A percentile compares a stretch with the other conserved stretches of the same genome.
These are phyloP conservation scores for Globisporangium canariense DNA, from an alignment of 352 stramenopile species.

Conservation along the genomic window DNA sequence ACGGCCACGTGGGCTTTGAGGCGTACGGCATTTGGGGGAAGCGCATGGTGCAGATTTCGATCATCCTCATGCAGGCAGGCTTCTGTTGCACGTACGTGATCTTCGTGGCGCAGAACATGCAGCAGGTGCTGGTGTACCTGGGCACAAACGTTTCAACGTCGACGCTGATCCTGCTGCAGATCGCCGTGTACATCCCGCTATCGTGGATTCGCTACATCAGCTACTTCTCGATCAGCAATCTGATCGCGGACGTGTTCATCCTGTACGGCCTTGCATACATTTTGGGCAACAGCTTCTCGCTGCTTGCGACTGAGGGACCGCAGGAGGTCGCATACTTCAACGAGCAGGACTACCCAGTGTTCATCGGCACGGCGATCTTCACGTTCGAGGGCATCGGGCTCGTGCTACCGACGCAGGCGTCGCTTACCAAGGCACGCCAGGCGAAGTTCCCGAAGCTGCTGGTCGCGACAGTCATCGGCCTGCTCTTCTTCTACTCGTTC, in stretches of 20 bases:
- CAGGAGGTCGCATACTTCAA: constrained; percentile 71
- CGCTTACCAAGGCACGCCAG: constrained; percentile 58
- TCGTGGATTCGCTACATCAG: constrained; percentile 86
- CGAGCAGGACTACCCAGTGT: constrained; percentile 62
- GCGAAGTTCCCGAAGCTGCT: constrained; percentile 62
- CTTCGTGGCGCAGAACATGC: constrained; percentile 79
- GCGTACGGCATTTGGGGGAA: constrained; percentile 67
- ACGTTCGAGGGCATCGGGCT: constrained; percentile 83
- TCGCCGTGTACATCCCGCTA: constrained; percentile 70
- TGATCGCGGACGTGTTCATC: constrained; percentile 83
- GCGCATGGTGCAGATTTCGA: constrained; percentile 76
- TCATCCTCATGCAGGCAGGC: constrained; percentile 81
- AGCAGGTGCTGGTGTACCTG: constrained; percentile 61
- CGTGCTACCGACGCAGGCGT: constrained; percentile 68
- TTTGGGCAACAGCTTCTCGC: constrained; percentile 66
- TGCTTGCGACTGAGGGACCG: constrained; percentile 43
- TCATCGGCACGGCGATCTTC: constrained; percentile 79
- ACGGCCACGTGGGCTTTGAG: constrained; percentile 65
- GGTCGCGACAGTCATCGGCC: constrained; percentile 53
- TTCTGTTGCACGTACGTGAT: constrained; percentile 87
- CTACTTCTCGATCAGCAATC: constrained; percentile 85
- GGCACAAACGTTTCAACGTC: constrained; percentile 39
- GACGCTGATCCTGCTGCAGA: constrained; percentile 68
- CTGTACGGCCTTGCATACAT: constrained; percentile 76
- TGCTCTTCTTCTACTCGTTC: constrained; percentile 81